Conservation (phyloP, 495 filamentous ascomycete genomes). For the Penicillium malachiteum region DNA sequence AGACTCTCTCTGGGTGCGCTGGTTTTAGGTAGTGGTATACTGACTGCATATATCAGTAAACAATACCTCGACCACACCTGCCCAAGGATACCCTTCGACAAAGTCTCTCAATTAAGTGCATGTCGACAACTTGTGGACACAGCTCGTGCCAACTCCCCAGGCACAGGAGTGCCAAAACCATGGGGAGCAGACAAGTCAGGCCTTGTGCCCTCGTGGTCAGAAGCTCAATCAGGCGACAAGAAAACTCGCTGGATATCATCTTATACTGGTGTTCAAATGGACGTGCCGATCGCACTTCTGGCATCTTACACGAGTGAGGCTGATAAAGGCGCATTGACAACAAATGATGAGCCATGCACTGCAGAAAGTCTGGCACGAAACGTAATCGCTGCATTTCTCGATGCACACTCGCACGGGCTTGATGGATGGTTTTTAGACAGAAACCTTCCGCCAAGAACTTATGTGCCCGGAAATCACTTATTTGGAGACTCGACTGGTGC, state of each 20-base stretch:
- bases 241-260: slow-evolving; percentile 16
- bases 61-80: slow-evolving; percentile 2
- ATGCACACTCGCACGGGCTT: slow-evolving; percentile 2
- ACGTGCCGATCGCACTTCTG: slow-evolving; percentile 10
- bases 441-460: neutral
- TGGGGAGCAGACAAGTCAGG: slow-evolving; percentile 8
- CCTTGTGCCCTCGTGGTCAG: slow-evolving; percentile 9
- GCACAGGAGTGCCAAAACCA: neutral
- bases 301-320: slow-evolving; percentile 1
- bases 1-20: slow-evolving; percentile 2
- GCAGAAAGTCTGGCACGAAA: neutral
- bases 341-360: neutral
- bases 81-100: slow-evolving; percentile 1
- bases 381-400: slow-evolving; percentile 7
- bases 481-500: neutral
- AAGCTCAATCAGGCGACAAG: neutral
- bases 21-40: neutral
- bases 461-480: neutral
- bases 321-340: neutral
- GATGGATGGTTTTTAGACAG: slow-evolving; percentile 9
- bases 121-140: slow-evolving; percentile 13
- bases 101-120: slow-evolving; percentile 10
- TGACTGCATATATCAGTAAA: slow-evolving; percentile 3
- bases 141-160: neutral
- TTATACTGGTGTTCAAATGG: slow-evolving; percentile 11